Evolutionary conservation across 2,329 filamentous ascomycete genomes (phyloP), one percentile per base, ranked within the genome.

Genomic region (Hymenoscyphus occultus): DNA sequence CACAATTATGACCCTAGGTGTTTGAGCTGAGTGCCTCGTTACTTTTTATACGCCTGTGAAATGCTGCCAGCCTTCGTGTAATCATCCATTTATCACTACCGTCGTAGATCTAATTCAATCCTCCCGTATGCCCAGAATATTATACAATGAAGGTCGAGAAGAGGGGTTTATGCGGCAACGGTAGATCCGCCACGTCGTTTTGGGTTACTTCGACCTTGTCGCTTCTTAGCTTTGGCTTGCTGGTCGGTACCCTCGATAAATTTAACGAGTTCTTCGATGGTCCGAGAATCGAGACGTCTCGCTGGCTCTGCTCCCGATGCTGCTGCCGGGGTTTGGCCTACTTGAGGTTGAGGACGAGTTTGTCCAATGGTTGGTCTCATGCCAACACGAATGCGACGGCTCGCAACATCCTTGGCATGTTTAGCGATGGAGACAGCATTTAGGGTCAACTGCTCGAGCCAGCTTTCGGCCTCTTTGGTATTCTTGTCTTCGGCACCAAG

Each of bases 401-500:
- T 87, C 78, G 95, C 89, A 45, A 91, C 83, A 69, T 95, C 91
- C 80, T 97, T 96, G 66, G 92, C 90, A 74, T 96, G 93, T 81
- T 96, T 97, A 60, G 93, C 94, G 71, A 98, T 93, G 40, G 88
- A 90, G 51, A 99, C 95, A 56, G 95, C 95, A 74, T 96, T 97
- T 78, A 96, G 91, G 0, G 94, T 98, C 65, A 99, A 86, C 78
- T 97, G 93, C 78, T 97, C 92, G 31, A 98, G 86, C 95, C 95
- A 99, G 74, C 86, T 91, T 81, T 97, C 93, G 2, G 95, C 94
- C 77, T 99, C 95, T 82, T 97, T 97, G 68, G 95, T 99, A 82
- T 99, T 98, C 78, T 93, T 92, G 78, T 98, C 93, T 48, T 96
- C 89, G 1, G 93, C 82, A 35, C 95, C 95, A 5, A 99, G 88